A percentile compares a stretch with the other conserved stretches of the same genome.
phyloP scores from a whole-genome alignment of 2,329 filamentous ascomycete genomes.

The Trichophyton simii region DNA sequence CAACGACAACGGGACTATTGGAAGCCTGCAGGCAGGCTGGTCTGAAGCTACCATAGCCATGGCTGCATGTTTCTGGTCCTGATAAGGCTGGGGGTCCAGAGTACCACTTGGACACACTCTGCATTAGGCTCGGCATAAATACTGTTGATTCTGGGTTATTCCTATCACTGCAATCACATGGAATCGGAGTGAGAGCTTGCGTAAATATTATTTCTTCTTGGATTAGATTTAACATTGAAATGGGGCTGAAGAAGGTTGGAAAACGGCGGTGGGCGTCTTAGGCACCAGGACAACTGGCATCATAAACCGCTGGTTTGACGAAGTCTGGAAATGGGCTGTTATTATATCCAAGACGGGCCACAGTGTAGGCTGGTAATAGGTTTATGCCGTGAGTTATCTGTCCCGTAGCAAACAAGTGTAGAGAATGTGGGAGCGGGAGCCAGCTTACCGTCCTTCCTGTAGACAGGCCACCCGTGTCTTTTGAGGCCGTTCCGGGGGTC shows the following conservation, averaged over 20 bases:
- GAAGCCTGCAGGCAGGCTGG: not conserved
- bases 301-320: conserved; percentile 2
- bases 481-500: conserved; percentile 21
- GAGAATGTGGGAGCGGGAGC: not conserved
- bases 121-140: not conserved
- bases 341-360: conserved; percentile 4
- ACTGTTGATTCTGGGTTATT: not conserved
- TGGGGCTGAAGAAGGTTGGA: not conserved
- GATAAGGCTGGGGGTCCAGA: not conserved
- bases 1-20: not conserved
- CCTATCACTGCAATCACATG: not conserved
- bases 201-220: not conserved
- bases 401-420: not conserved
- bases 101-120: not conserved
- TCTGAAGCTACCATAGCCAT: not conserved
- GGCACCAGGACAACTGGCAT: not conserved
- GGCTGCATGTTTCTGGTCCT: not conserved
- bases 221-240: not conserved
- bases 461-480: conserved; percentile 11
- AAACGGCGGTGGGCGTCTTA: not conserved
- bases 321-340: conserved; percentile 4
- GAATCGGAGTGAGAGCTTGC: not conserved
- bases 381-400: not conserved
- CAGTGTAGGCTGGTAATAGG: not conserved
- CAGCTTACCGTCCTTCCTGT: conserved; percentile 6